Evolutionary conservation across 75 land plant genomes (phyloP).

Genomic region (Azolla pinnata): DNA sequence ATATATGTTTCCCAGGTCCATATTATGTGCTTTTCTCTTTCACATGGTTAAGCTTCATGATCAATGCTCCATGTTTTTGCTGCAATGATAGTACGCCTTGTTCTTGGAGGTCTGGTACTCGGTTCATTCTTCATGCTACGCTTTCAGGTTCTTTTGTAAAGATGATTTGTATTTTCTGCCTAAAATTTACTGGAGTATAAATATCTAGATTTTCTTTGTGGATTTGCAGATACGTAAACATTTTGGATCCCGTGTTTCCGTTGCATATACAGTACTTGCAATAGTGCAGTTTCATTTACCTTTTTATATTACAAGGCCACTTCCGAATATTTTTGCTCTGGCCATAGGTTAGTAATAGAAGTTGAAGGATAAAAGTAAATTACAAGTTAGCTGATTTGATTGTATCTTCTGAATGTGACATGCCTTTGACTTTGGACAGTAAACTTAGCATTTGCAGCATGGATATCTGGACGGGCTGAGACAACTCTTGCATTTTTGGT

Average conservation of each 20-base stretch:
- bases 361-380: too few relatives aligned
- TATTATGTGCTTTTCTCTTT: too few relatives aligned
- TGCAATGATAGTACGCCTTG: conserved; percentile 14
- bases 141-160: conserved; percentile 12
- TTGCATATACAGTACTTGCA: conserved; percentile 62
- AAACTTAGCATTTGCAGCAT: conserved; percentile 67
- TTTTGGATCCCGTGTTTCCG: conserved; percentile 73
- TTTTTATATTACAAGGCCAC: conserved; percentile 85
- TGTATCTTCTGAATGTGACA: too few relatives aligned
- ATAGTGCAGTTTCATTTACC: conserved; percentile 71
- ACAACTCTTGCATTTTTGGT: conserved; percentile 62
- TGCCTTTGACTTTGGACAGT: conserved; percentile 32
- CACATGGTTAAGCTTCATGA: too few relatives aligned
- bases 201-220: too few relatives aligned
- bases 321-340: conserved; percentile 86
- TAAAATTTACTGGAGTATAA: too few relatives aligned
- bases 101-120: conserved; percentile 18
- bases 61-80: not conserved
- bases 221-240: conserved; percentile 18
- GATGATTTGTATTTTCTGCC: too few relatives aligned
- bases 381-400: too few relatives aligned
- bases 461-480: conserved; percentile 46
- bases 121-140: conserved; percentile 9
- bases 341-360: conserved; percentile 48
- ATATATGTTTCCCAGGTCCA: not conserved